A percentile compares a stretch with the other conserved stretches of the same genome.
phyloP scores from a whole-genome alignment of 2,329 filamentous ascomycete genomes.

The Juglanconis juglandina region DNA sequence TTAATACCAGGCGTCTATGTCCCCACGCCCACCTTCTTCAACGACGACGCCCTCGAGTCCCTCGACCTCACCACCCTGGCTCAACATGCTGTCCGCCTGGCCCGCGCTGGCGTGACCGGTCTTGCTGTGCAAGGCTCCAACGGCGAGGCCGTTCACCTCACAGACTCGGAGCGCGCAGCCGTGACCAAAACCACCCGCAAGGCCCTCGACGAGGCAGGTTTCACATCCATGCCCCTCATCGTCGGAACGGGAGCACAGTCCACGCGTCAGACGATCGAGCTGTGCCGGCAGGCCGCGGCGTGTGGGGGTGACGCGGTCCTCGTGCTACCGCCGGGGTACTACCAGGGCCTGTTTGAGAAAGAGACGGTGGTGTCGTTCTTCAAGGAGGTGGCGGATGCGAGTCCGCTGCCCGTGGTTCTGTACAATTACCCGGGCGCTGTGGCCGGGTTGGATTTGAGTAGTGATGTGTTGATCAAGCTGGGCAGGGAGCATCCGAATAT shows the following conservation, averaged over 20 bases:
- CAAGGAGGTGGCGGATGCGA: constrained; percentile 48
- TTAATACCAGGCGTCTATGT: constrained; percentile 44
- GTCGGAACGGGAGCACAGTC: constrained; percentile 66
- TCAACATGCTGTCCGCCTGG: constrained; percentile 52
- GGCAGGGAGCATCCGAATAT: constrained; percentile 48
- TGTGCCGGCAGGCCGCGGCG: constrained; percentile 59
- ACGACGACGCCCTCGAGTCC: constrained; percentile 41
- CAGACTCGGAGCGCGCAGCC: constrained; percentile 54
- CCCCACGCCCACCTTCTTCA: constrained; percentile 56
- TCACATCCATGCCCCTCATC: constrained; percentile 56
- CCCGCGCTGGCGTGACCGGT: constrained; percentile 56
- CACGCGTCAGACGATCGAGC: constrained; percentile 60
- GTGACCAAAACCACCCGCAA: constrained; percentile 55
- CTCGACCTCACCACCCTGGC: constrained; percentile 49
- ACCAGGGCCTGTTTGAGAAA: constrained; percentile 54
- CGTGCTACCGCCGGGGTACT: constrained; percentile 66
- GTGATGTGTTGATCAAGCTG: constrained; percentile 46
- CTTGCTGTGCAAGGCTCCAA: constrained; percentile 64
- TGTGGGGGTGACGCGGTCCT: constrained; percentile 66
- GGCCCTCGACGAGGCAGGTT: constrained; percentile 54
- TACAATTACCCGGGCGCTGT: constrained; percentile 55
- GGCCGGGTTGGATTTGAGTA: constrained; percentile 49
- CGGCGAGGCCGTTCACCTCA: constrained; percentile 64
- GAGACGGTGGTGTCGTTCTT: constrained; percentile 59
- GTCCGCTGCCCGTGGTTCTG: constrained; percentile 49